Evolutionary conservation across 768 basidiomycete species (phyloP).

Genomic region (Tylopilus sp.): DNA sequence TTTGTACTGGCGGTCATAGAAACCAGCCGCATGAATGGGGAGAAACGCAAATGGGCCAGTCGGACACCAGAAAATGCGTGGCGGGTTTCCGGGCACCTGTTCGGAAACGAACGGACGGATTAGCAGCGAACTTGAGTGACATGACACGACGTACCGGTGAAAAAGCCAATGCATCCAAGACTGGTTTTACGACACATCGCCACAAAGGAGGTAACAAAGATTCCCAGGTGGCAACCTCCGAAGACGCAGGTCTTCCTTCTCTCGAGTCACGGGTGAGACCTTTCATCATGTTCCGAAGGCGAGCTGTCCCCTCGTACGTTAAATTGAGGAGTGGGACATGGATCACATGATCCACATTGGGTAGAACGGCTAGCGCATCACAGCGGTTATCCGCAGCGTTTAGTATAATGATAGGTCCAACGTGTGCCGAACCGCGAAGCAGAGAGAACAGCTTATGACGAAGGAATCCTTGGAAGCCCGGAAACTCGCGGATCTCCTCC

Average conservation of each 20-base stretch:
- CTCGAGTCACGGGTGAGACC: neutral
- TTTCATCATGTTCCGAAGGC: neutral
- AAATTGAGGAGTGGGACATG: neutral
- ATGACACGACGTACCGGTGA: neutral
- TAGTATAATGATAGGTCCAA: too few species aligned
- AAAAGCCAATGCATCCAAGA: conserved; percentile 2
- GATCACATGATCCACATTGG: too few species aligned
- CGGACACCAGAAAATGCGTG: too few species aligned
- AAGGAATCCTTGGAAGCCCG: too few species aligned
- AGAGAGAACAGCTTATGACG: too few species aligned
- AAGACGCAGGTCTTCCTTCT: neutral
- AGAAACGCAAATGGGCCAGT: too few species aligned
- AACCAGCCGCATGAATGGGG: too few species aligned
- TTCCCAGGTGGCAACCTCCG: neutral
- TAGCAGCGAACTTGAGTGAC: neutral
- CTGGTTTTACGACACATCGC: neutral
- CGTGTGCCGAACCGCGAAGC: too few species aligned
- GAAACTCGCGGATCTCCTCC: too few species aligned
- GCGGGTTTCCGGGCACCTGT: neutral
- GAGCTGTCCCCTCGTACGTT: neutral
- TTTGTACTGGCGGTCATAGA: too few species aligned
- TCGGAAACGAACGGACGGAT: neutral
- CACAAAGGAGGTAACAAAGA: neutral
- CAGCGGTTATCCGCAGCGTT: too few species aligned
- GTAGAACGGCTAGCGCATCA: too few species aligned